Evolutionary conservation across 352 stramenopile genomes (phyloP).

Genomic region (Phytophthora ramorum): DNA sequence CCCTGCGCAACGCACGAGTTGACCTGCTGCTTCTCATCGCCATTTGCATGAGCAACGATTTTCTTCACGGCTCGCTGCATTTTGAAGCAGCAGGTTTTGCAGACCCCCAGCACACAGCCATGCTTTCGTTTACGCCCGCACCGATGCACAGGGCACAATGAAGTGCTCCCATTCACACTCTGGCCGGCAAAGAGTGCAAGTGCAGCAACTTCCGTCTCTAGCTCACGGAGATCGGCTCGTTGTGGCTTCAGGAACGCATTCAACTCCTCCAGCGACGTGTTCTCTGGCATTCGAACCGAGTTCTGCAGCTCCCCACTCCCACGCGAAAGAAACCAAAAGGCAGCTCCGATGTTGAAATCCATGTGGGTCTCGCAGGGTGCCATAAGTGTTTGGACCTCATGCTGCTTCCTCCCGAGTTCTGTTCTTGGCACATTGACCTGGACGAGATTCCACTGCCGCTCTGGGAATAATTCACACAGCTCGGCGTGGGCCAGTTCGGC

Average conservation of each 20-base stretch:
- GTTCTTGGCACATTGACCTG: slow-evolving; percentile 81
- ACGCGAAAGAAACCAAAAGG: slow-evolving; percentile 95
- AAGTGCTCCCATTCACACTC: not conserved
- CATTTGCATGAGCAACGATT: slow-evolving; percentile 3
- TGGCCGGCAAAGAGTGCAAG: slow-evolving; percentile 36
- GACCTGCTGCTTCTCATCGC: not conserved
- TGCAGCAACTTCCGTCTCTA: slow-evolving; percentile 39
- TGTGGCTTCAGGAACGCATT: slow-evolving; percentile 50
- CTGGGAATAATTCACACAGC: slow-evolving; percentile 85
- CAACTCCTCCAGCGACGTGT: slow-evolving; percentile 31
- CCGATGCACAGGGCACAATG: slow-evolving; percentile 41
- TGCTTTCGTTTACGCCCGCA: slow-evolving; percentile 58
- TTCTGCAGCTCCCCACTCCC: slow-evolving; percentile 53
- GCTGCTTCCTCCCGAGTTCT: slow-evolving; percentile 73
- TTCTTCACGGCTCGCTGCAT: slow-evolving; percentile 43
- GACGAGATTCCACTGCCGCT: slow-evolving; percentile 87
- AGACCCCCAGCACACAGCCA: slow-evolving; percentile 52
- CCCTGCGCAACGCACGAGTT: slow-evolving; percentile 14
- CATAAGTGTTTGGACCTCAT: slow-evolving; percentile 82
- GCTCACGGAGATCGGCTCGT: slow-evolving; percentile 16
- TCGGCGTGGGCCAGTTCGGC: slow-evolving; percentile 85
- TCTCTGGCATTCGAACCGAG: not conserved
- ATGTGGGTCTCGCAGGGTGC: slow-evolving; percentile 92
- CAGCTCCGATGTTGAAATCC: slow-evolving; percentile 98
- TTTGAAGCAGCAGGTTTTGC: slow-evolving; percentile 58